phyloP scores from a whole-genome alignment of 169 alveolate species.

The Plasmodium adleri region DNA sequence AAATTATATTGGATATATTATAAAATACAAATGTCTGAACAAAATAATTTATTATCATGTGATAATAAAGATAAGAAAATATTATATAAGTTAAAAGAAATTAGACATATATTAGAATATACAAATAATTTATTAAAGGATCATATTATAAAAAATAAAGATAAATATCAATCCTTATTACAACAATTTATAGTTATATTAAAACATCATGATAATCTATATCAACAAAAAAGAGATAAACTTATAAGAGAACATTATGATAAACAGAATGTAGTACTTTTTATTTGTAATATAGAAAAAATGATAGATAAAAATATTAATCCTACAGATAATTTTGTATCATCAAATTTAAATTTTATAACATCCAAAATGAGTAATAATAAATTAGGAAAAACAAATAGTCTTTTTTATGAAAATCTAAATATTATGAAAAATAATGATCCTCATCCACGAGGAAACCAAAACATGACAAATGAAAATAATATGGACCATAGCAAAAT shows the following conservation, averaged over 20 bases:
- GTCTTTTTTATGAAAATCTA: not conserved
- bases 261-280: slow-evolving; percentile 21
- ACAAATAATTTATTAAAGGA: slow-evolving; percentile 33
- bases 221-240: slow-evolving; percentile 55
- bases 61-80: slow-evolving; percentile 32
- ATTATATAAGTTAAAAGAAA: slow-evolving; percentile 26
- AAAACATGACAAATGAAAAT: not conserved
- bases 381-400: not conserved
- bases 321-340: not conserved
- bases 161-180: slow-evolving; percentile 18
- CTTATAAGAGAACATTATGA: slow-evolving; percentile 23
- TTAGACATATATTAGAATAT: slow-evolving; percentile 12
- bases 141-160: slow-evolving; percentile 2
- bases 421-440: not conserved
- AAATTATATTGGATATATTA: slow-evolving; percentile 23
- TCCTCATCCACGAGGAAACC: not conserved
- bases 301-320: slow-evolving; percentile 13
- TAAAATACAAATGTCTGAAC: slow-evolving; percentile 27
- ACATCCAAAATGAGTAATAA: not conserved
- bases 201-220: slow-evolving; percentile 55
- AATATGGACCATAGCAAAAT: not conserved
- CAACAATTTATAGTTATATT: slow-evolving; percentile 60
- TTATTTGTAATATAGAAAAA: slow-evolving; percentile 29
- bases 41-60: not conserved
- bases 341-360: not conserved